Percentiles rank a stretch among this genome's conserved stretches.
Evolutionary conservation across 164 flowering plant species (phyloP).

Genomic region (Umbilicus rupestris): DNA sequence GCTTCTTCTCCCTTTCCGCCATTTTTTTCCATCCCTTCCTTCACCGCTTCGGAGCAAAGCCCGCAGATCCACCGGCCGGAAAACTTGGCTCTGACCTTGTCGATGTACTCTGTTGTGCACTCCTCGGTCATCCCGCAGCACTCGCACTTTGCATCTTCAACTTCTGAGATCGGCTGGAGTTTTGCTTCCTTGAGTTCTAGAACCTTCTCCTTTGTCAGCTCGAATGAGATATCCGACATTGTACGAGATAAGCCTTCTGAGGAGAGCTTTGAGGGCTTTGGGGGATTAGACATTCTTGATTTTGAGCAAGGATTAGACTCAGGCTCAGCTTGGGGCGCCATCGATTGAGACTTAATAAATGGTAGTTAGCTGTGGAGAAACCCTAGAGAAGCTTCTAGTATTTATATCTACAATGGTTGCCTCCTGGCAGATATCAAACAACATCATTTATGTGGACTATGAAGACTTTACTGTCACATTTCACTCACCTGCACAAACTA

Average conservation of each 20-base stretch:
- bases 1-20: conserved; percentile 63
- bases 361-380: neutral
- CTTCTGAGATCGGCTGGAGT: conserved; percentile 34
- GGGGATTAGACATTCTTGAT: neutral
- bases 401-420: neutral
- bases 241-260: conserved; percentile 32
- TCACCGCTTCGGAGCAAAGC: conserved; percentile 64
- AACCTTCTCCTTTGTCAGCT: conserved; percentile 20
- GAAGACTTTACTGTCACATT: neutral
- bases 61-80: conserved; percentile 57
- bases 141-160: conserved; percentile 69
- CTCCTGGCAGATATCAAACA: neutral
- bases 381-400: neutral
- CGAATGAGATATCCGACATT: conserved; percentile 31
- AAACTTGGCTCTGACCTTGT: conserved; percentile 33
- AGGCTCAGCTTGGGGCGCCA: neutral
- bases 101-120: conserved; percentile 61
- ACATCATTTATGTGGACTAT: neutral
- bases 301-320: neutral
- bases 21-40: conserved; percentile 53
- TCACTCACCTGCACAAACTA: neutral
- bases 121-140: conserved; percentile 79
- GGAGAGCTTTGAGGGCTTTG: conserved; percentile 20
- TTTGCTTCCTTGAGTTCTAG: neutral
- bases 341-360: neutral